These are phyloP conservation scores for Craterostigma plantagineum DNA, from an alignment of 257 asterid genomes.

Conservation along the genomic window DNA sequence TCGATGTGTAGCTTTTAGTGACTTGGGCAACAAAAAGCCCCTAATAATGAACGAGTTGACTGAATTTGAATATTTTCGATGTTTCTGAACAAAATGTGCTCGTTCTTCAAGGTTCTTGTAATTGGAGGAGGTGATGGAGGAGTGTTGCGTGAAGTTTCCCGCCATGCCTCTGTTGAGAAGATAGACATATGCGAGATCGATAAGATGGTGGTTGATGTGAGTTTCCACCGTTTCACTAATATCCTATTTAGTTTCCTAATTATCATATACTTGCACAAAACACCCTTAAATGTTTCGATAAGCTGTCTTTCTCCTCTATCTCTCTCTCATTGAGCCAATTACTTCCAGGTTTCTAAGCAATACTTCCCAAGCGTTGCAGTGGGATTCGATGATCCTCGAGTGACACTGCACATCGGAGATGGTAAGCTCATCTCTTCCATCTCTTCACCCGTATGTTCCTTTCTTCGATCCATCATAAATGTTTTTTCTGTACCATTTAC, in stretches of 20 bases:
- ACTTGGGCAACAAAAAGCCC: too few relatives aligned
- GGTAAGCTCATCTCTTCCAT: slow-evolving; percentile 15
- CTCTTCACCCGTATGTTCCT: too few relatives aligned
- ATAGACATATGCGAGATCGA: slow-evolving; percentile 97
- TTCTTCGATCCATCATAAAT: too few relatives aligned
- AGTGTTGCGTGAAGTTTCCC: slow-evolving; percentile 90
- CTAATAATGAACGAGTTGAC: too few relatives aligned
- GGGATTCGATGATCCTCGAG: slow-evolving; percentile 94
- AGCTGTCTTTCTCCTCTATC: neutral
- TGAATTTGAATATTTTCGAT: too few relatives aligned
- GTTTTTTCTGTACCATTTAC: slow-evolving; percentile 5
- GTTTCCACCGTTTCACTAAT: neutral
- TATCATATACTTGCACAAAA: too few relatives aligned
- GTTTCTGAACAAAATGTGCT: too few relatives aligned
- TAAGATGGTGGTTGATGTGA: slow-evolving; percentile 78
- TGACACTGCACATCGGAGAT: slow-evolving; percentile 74
- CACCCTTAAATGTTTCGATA: too few relatives aligned
- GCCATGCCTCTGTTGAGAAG: slow-evolving; percentile 81
- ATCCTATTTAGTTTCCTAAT: too few relatives aligned
- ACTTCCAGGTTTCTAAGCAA: slow-evolving; percentile 65
- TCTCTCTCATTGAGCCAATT: neutral
- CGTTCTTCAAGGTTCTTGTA: slow-evolving; percentile 91
- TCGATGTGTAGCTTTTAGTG: too few relatives aligned
- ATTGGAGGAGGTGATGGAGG: slow-evolving; percentile 99
- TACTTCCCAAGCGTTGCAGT: slow-evolving; percentile 83